Percentiles rank a stretch among this genome's conserved stretches.
Conservation (phyloP, 139 green algal species). For the Diplosphaera chodatii region DNA sequence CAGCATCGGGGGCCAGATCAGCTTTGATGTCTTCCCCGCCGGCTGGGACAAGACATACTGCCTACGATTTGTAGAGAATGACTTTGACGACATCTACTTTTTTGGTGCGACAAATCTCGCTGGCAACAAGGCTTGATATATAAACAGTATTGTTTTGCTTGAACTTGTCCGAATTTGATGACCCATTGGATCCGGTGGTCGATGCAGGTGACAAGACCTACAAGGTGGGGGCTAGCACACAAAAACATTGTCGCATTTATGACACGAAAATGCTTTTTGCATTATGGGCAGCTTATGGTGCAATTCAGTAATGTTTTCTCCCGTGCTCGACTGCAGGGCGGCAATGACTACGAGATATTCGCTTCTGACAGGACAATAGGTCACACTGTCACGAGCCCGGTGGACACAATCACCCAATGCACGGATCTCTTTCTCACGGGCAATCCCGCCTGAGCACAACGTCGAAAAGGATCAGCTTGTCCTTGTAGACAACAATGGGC, state of each 20-base stretch:
- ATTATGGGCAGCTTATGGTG: no score
- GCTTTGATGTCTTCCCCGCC: slow-evolving; percentile 78
- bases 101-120: slow-evolving; percentile 79
- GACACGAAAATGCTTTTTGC: no score
- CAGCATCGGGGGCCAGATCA: slow-evolving; percentile 97
- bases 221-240: slow-evolving; percentile 37
- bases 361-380: slow-evolving; percentile 73
- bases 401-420: slow-evolving; percentile 81
- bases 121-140: no score
- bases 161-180: no score
- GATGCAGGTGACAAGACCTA: slow-evolving; percentile 94
- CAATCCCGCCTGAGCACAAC: no score
- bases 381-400: slow-evolving; percentile 84
- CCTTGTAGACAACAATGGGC: no score
- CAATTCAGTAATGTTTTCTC: no score
- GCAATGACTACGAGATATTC: slow-evolving; percentile 99
- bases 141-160: no score
- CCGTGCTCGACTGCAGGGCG: slow-evolving; percentile 79
- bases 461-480: no score
- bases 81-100: slow-evolving; percentile 98
- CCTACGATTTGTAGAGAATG: slow-evolving; percentile 83
- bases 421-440: slow-evolving; percentile 64
- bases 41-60: slow-evolving; percentile 99
- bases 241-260: no score
- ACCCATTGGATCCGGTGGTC: no score